phyloP scores from a whole-genome alignment of 1,284 basidiomycete species.

The Ganoderma lingzhi region DNA sequence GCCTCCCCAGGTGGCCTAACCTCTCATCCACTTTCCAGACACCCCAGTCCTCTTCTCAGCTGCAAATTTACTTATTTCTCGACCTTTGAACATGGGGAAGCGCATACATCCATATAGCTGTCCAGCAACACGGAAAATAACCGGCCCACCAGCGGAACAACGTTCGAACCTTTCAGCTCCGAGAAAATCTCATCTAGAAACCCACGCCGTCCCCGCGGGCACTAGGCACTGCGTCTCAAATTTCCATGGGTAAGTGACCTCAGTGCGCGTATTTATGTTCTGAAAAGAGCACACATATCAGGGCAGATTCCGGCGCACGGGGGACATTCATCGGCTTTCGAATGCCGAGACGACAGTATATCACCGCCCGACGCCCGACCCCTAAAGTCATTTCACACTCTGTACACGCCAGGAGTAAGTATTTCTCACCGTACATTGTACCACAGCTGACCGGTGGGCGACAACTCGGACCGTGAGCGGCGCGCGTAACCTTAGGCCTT shows the following conservation, averaged over 20 bases:
- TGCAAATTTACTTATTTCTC: not conserved
- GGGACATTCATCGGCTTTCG: not conserved
- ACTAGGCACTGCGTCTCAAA: not conserved
- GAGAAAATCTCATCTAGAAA: not conserved
- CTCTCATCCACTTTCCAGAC: not conserved
- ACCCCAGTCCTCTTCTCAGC: not conserved
- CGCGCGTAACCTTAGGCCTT: not conserved
- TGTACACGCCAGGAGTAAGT: not conserved
- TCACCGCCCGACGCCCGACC: not conserved
- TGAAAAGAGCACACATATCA: not conserved
- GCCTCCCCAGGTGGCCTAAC: not conserved
- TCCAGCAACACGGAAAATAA: not conserved
- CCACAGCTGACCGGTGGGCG: not conserved
- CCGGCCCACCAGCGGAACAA: not conserved
- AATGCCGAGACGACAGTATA: not conserved
- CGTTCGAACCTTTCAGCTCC: constrained; percentile 6
- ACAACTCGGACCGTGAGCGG: not conserved
- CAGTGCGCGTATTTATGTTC: not conserved
- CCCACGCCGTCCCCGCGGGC: not conserved
- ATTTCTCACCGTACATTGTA: not conserved
- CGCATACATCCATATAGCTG: not conserved
- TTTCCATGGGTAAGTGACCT: not conserved
- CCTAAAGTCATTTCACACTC: not conserved
- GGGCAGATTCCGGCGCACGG: not conserved
- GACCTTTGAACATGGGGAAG: not conserved